A percentile compares a stretch with the other conserved stretches of the same genome.
phyloP scores from a whole-genome alignment of 176 grass and related monocot genomes.

The Avena atlantica region DNA sequence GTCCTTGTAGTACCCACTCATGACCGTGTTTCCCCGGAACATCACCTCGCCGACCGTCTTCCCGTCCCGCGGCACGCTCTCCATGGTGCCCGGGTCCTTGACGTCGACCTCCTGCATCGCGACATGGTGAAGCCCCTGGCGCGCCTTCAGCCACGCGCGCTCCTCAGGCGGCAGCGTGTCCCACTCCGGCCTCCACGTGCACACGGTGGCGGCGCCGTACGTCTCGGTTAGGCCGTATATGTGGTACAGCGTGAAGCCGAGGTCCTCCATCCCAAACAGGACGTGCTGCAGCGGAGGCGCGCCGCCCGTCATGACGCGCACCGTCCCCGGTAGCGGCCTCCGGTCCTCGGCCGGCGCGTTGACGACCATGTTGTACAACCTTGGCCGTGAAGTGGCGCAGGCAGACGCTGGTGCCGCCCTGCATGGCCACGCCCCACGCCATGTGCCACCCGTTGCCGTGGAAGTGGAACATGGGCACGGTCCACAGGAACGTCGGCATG shows the following conservation, averaged over 20 bases:
- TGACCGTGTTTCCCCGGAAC: conserved; percentile 60
- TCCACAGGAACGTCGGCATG: conserved; percentile 67
- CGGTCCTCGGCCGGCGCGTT: background rate
- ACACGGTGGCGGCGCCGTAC: conserved; percentile 52
- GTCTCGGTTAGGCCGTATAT: conserved; percentile 69
- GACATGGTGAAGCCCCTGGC: conserved; percentile 60
- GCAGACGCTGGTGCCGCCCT: conserved; percentile 66
- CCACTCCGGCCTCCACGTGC: conserved; percentile 62
- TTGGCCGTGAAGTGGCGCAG: conserved; percentile 46
- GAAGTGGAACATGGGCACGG: conserved; percentile 81
- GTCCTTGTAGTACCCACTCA: conserved; percentile 60
- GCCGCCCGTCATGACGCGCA: conserved; percentile 64
- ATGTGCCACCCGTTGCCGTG: conserved; percentile 80
- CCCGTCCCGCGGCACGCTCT: conserved; percentile 60
- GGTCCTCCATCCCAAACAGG: conserved; percentile 42
- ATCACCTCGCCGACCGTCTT: conserved; percentile 53
- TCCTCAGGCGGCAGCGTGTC: conserved; percentile 27
- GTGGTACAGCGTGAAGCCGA: conserved; percentile 59
- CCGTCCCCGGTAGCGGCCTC: background rate
- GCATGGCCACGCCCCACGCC: conserved; percentile 71
- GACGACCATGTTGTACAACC: conserved; percentile 54
- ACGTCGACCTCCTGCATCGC: conserved; percentile 42
- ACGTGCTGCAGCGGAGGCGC: conserved; percentile 55
- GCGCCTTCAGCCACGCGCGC: conserved; percentile 52
- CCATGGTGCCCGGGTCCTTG: conserved; percentile 48